Evolutionary conservation across 2,329 filamentous ascomycete species (phyloP).

Genomic region (Thermothelomyces thermophilus): DNA sequence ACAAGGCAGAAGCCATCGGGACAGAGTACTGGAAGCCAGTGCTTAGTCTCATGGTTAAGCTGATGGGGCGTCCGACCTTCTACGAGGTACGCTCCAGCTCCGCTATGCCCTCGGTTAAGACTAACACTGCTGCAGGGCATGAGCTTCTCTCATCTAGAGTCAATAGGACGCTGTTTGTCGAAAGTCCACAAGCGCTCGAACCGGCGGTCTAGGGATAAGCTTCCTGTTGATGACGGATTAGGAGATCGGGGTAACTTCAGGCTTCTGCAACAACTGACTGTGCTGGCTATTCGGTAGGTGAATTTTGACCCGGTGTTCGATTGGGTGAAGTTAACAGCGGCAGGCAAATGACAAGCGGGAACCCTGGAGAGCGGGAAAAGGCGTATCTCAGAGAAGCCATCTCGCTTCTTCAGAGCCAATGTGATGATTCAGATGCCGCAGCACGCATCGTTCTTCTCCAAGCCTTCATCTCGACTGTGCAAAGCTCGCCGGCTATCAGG

Average conservation of each 20-base stretch:
- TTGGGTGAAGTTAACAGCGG: conserved; percentile 7
- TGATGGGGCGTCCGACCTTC: conserved; percentile 46
- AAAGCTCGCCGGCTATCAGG: conserved; percentile 11
- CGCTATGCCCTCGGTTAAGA: background rate
- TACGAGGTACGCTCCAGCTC: conserved; percentile 33
- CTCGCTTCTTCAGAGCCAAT: conserved; percentile 20
- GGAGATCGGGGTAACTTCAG: conserved; percentile 18
- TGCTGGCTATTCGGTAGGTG: conserved; percentile 22
- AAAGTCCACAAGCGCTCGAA: conserved; percentile 14
- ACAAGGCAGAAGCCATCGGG: conserved; percentile 9
- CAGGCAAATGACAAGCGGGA: conserved; percentile 38
- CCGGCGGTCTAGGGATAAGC: conserved; percentile 8
- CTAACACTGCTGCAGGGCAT: conserved; percentile 30
- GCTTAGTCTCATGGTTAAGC: conserved; percentile 41
- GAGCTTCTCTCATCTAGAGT: conserved; percentile 33
- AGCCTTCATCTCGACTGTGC: conserved; percentile 15
- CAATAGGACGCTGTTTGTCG: conserved; percentile 25
- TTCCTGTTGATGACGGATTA: conserved; percentile 6
- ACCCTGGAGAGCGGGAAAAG: conserved; percentile 37
- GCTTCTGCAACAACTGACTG: conserved; percentile 19
- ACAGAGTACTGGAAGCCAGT: conserved; percentile 31
- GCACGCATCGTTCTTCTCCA: conserved; percentile 17
- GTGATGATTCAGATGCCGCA: conserved; percentile 12
- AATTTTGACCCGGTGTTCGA: rapidly evolving
- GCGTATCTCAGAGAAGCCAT: conserved; percentile 27